Conservation (phyloP, 2,329 filamentous ascomycete species). For the Pseudogymnoascus sp. region DNA sequence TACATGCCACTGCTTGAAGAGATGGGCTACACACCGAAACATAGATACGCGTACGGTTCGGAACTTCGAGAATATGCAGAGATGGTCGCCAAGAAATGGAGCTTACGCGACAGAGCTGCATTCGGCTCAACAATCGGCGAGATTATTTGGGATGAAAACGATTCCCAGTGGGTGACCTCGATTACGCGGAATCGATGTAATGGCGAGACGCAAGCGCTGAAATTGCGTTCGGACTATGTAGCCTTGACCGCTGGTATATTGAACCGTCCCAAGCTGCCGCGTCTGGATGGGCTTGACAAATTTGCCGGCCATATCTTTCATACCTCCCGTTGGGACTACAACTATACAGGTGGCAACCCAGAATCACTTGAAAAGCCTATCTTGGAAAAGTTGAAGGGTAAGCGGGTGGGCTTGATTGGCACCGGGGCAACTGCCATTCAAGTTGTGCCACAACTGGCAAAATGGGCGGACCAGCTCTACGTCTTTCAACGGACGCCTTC, state of each 20-base stretch:
- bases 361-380: conserved; percentile 18
- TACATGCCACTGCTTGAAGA: conserved; percentile 56
- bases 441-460: conserved; percentile 34
- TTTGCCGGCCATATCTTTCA: conserved; percentile 38
- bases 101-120: too few relatives aligned
- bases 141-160: too few relatives aligned
- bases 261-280: conserved; percentile 38
- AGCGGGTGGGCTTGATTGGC: conserved; percentile 23
- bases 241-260: conserved; percentile 36
- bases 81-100: too few relatives aligned
- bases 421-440: conserved; percentile 25
- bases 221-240: conserved; percentile 30
- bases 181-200: too few relatives aligned
- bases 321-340: conserved; percentile 38
- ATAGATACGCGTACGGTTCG: conserved; percentile 15
- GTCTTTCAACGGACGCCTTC: conserved; percentile 52
- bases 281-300: conserved; percentile 31
- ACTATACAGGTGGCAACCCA: conserved; percentile 33
- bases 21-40: conserved; percentile 48
- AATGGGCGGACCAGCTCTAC: conserved; percentile 43
- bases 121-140: too few relatives aligned
- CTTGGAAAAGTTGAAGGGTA: conserved; percentile 27
- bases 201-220: not conserved
- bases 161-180: not conserved
- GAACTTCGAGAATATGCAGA: too few relatives aligned